Percentiles rank a stretch among this genome's conserved stretches.
phyloP scores from a whole-genome alignment of 2,329 filamentous ascomycete genomes.

The Botrytis squamosa region DNA sequence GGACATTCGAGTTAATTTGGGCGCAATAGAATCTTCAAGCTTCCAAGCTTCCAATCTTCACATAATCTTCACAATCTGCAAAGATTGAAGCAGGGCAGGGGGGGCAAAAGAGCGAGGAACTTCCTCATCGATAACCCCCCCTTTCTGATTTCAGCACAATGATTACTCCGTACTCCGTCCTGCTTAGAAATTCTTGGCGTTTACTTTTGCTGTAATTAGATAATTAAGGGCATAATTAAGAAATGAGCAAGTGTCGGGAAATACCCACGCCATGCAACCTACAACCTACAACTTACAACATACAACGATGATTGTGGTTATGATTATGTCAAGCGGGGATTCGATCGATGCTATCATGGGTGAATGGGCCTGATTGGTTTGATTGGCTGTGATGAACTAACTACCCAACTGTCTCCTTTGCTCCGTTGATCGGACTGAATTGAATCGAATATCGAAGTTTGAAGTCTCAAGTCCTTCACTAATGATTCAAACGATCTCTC shows the following conservation, averaged over 20 bases:
- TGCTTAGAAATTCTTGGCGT: background rate
- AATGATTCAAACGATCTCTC: background rate
- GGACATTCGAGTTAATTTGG: background rate
- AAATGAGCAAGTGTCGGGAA: background rate
- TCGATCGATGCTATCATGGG: background rate
- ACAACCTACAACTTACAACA: background rate
- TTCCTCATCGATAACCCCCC: background rate
- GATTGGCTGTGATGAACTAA: background rate
- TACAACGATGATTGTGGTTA: background rate
- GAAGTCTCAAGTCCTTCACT: background rate
- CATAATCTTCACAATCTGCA: background rate
- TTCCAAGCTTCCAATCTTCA: background rate
- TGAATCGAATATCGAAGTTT: background rate
- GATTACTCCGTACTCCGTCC: background rate
- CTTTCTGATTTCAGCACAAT: background rate
- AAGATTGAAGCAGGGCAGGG: conserved; percentile 1
- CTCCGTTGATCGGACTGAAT: background rate
- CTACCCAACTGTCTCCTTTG: background rate
- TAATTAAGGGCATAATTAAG: background rate
- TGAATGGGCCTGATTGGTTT: background rate
- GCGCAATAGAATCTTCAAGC: background rate
- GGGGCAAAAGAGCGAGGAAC: background rate
- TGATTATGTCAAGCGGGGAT: background rate
- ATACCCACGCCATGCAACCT: background rate
- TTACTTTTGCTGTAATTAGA: background rate